Base-by-base conservation (phyloP, 2,329 filamentous ascomycete species). In the Fusarium odoratissimum region DNA sequence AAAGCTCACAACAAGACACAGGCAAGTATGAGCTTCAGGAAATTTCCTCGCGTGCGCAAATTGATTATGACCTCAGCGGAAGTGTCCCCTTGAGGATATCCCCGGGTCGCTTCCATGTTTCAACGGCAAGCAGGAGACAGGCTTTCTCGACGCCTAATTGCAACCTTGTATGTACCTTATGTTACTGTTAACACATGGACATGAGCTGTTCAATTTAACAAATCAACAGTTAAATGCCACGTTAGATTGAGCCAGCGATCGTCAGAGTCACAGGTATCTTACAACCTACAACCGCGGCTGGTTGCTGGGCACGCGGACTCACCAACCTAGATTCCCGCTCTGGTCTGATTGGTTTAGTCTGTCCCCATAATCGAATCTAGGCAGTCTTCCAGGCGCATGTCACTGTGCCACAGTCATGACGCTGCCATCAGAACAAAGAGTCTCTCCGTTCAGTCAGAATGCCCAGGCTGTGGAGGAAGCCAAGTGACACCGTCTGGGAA, bases 391-490 rank as follows among this genome's bases (percentile, higher is more conserved):
- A 61, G 56, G 61, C 67, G 40, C 56, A 72, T 46, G 48, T 49
- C 51, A 63, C 75, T 77, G 75, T 76, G 75, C 73, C 75, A 76
- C 75, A 75, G 37, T 64, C 71, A 71, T 66, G 69, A 66, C 60
- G 62, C 63, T 70, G 45, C 54, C 30, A 67, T 52, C 55, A 65
- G 51, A 63, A 54, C 60, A 55, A 55, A 28, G 23, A 17, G 56
- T 37, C 33, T 25, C 31, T 33, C 44, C 42, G 13, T 37, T 23
- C 33, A 28, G 23, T 45, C 41, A 65, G 60, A 52, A 52, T 52
- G 58, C 35, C 56, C 33, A 38, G 58, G 45, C 60, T 51, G 42
- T 49, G 63, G 38, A 49, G 59, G 58, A 41, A 52, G 40, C 44
- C 25, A 61, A 71, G 59, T 31, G 64, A 64, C 23, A 67, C 66